Evolutionary conservation across 768 basidiomycete species (phyloP).

Genomic region (Naganishia onofrii): DNA sequence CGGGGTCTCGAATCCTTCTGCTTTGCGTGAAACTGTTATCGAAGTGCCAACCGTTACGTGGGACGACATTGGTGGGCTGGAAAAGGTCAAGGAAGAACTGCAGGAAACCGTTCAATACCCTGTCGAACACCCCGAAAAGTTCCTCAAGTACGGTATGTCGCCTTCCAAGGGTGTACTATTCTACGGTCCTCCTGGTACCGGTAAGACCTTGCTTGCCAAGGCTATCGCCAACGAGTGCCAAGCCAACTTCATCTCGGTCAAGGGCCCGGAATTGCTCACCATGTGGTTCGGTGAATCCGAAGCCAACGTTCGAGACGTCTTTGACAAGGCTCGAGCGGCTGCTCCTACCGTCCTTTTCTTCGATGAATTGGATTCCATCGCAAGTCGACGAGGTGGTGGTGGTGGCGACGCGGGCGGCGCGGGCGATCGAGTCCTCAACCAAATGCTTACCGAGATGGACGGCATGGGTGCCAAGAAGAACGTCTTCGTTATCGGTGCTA

Average conservation of each 20-base stretch:
- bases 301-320: slow-evolving; percentile 98
- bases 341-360: slow-evolving; percentile 99
- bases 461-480: slow-evolving; percentile 99
- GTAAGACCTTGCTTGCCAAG: slow-evolving; percentile 98
- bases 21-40: slow-evolving; percentile 97
- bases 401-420: slow-evolving; percentile 92
- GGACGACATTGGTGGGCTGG: slow-evolving; percentile 99
- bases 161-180: slow-evolving; percentile 99
- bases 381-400: slow-evolving; percentile 83
- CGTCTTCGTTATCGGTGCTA: slow-evolving; percentile 80
- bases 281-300: slow-evolving; percentile 99
- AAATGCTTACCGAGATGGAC: slow-evolving; percentile 97
- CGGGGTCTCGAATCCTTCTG: slow-evolving; percentile 94
- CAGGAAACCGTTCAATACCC: slow-evolving; percentile 99
- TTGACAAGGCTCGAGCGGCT: slow-evolving; percentile 98
- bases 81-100: slow-evolving; percentile 98
- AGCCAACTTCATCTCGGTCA: slow-evolving; percentile 99
- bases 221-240: slow-evolving; percentile 99
- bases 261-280: slow-evolving; percentile 90
- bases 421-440: slow-evolving; percentile 85
- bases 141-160: slow-evolving; percentile 99
- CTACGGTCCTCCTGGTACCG: slow-evolving; percentile 99
- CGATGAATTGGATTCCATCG: slow-evolving; percentile 98
- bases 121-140: slow-evolving; percentile 99
- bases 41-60: slow-evolving; percentile 98